Percentiles rank a stretch among this genome's conserved stretches.
Evolutionary conservation across 805 yeast genomes (phyloP).

Genomic region (Hanseniaspora hatyaiensis): DNA sequence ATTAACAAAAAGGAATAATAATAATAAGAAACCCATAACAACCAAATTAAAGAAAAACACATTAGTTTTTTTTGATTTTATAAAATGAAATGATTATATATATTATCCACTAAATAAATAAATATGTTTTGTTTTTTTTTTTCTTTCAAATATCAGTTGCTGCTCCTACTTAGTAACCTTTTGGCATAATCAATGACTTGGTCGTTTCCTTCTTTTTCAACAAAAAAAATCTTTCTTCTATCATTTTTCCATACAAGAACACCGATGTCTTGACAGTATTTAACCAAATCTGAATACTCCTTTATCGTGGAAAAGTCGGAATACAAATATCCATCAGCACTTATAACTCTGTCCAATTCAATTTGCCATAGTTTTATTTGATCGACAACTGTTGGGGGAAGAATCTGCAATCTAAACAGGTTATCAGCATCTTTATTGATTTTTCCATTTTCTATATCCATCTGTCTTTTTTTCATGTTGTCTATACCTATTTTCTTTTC

Average conservation of each 20-base stretch:
- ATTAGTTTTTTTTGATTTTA: too few relatives aligned
- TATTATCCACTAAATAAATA: too few relatives aligned
- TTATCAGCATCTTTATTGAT: conserved; percentile 29
- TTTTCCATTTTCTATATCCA: conserved; percentile 12
- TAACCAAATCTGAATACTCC: conserved; percentile 61
- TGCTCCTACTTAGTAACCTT: conserved; percentile 38
- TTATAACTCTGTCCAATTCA: conserved; percentile 81
- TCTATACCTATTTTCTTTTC: conserved; percentile 53
- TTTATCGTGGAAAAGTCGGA: conserved; percentile 68
- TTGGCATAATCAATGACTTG: conserved; percentile 89
- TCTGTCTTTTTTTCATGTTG: conserved; percentile 15
- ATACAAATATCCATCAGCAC: conserved; percentile 76
- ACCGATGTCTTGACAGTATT: conserved; percentile 83
- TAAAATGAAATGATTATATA: too few relatives aligned
- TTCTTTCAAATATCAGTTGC: too few relatives aligned
- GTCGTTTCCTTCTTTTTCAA: conserved; percentile 71
- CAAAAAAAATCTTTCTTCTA: conserved; percentile 61
- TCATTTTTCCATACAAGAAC: conserved; percentile 81
- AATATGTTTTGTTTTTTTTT: too few relatives aligned
- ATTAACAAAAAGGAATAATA: too few relatives aligned
- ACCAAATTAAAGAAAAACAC: too few relatives aligned
- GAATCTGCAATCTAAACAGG: conserved; percentile 45
- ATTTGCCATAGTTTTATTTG: conserved; percentile 94
- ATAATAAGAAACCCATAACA: too few relatives aligned
- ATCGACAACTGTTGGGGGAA: conserved; percentile 95